Conservation (phyloP, 73 alveolate genomes). For the Stentor roeselii region DNA sequence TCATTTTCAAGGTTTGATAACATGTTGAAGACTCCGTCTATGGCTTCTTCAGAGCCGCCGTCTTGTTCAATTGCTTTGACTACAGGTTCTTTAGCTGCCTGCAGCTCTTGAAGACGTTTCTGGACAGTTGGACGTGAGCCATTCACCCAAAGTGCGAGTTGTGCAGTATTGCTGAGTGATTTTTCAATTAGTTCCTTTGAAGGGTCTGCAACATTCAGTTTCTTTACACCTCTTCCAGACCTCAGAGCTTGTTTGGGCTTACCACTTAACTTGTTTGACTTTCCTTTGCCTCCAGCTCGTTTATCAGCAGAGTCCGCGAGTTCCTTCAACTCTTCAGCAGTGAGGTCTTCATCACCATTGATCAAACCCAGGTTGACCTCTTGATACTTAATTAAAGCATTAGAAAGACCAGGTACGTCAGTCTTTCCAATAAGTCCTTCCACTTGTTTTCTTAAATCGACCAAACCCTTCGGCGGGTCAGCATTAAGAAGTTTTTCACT, state of each 20-base stretch:
- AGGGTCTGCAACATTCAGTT: not conserved
- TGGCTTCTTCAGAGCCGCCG: not conserved
- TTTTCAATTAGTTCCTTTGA: not conserved
- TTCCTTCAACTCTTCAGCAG: not conserved
- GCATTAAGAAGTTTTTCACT: not conserved
- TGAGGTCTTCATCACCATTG: not conserved
- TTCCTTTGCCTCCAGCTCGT: constrained; percentile 4
- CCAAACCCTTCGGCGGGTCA: not conserved
- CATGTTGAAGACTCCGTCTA: not conserved
- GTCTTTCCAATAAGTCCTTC: not conserved
- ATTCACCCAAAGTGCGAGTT: not conserved
- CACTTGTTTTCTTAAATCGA: not conserved
- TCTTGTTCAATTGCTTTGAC: not conserved
- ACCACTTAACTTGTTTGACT: not conserved
- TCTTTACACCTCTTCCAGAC: not conserved
- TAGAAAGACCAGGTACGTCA: not conserved
- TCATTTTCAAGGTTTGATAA: not conserved
- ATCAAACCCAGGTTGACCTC: not conserved
- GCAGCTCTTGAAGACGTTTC: not conserved
- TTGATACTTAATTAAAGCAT: not conserved
- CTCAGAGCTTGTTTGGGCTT: not conserved
- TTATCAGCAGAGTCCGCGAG: not conserved
- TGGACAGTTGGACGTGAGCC: constrained; percentile 6
- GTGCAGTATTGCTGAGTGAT: not conserved
- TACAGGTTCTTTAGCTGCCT: not conserved